phyloP scores from a whole-genome alignment of 2,329 filamentous ascomycete species.

The Camillea tinctor region DNA sequence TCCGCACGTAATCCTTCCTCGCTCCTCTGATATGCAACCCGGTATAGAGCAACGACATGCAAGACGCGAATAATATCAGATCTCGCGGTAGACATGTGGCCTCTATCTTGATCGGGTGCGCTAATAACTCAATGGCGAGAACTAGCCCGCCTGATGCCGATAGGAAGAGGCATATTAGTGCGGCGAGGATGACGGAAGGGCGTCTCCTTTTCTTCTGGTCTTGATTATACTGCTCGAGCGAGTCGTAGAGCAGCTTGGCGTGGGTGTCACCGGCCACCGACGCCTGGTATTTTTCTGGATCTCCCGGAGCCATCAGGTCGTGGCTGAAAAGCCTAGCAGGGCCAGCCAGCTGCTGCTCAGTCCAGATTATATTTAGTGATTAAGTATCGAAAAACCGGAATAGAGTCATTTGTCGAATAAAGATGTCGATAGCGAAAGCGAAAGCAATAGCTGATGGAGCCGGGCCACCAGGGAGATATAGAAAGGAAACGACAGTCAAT shows the following conservation, averaged over 20 bases:
- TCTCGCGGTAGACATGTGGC: constrained; percentile 31
- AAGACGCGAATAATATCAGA: constrained; percentile 30
- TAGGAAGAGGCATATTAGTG: constrained; percentile 31
- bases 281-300: constrained; percentile 11
- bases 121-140: constrained; percentile 28
- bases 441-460: neutral
- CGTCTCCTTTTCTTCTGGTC: constrained; percentile 18
- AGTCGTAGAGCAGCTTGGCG: constrained; percentile 22
- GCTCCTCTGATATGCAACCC: constrained; percentile 31
- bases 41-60: constrained; percentile 28
- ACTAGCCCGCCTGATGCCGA: constrained; percentile 27
- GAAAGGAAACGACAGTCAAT: constrained; percentile 8
- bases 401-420: neutral
- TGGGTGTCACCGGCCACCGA: constrained; percentile 17
- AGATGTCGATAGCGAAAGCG: neutral
- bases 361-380: neutral
- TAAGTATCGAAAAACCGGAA: neutral
- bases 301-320: constrained; percentile 1
- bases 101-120: constrained; percentile 20
- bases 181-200: constrained; percentile 27
- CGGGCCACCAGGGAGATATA: constrained; percentile 1
- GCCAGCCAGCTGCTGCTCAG: constrained; percentile 12
- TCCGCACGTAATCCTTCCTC: constrained; percentile 21
- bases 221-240: constrained; percentile 25
- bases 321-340: constrained; percentile 8